Conservation (phyloP, 768 basidiomycete genomes). For the Suillus ampliporus region DNA sequence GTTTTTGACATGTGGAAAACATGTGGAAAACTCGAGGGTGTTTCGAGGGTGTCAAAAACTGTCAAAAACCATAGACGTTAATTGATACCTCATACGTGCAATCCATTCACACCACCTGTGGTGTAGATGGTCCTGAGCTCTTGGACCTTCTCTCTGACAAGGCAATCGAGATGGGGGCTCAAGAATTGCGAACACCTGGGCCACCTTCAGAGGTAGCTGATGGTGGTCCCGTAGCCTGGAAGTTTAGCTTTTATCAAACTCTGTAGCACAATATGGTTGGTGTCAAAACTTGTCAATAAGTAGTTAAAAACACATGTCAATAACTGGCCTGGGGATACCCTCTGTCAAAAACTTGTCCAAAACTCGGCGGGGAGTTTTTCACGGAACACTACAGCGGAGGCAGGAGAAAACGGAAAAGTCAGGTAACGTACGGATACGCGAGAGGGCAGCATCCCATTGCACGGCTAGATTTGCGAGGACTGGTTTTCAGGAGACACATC, state of each 20-base stretch:
- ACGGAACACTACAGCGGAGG: not conserved
- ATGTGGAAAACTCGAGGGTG: not conserved
- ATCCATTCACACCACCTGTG: too few relatives aligned
- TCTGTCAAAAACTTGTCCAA: not conserved
- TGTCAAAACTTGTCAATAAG: constrained; percentile 1
- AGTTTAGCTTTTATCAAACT: not conserved
- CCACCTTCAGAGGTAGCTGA: not conserved
- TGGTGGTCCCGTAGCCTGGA: not conserved
- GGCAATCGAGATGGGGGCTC: not conserved
- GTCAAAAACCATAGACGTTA: not conserved
- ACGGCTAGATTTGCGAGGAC: too few relatives aligned
- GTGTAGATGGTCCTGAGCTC: not conserved
- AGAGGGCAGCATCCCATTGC: too few relatives aligned
- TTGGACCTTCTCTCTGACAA: not conserved
- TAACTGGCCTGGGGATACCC: too few relatives aligned
- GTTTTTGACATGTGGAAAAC: not conserved
- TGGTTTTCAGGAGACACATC: too few relatives aligned
- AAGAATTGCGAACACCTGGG: not conserved
- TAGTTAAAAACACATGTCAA: not conserved
- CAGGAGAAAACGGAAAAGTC: too few relatives aligned
- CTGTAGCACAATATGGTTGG: not conserved
- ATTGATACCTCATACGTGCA: too few relatives aligned
- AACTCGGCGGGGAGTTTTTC: not conserved
- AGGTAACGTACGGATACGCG: too few relatives aligned
- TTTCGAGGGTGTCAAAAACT: not conserved